Evolutionary conservation across 495 filamentous ascomycete genomes (phyloP).

Genomic region (Bacidia gigantensis): DNA sequence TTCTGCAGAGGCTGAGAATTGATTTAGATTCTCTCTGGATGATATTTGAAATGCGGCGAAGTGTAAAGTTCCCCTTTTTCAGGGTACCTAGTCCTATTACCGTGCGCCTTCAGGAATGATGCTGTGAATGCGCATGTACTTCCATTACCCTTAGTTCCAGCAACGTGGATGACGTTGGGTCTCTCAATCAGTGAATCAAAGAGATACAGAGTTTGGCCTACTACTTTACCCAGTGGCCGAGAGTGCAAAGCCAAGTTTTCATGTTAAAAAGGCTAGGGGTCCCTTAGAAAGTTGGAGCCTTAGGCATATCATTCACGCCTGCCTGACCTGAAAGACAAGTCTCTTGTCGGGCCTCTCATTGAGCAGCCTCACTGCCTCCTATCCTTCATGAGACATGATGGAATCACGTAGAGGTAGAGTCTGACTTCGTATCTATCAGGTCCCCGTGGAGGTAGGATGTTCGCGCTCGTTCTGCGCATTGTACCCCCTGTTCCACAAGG

Average conservation of each 20-base stretch:
- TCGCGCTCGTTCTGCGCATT: constrained; percentile 1
- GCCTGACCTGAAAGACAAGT: not conserved
- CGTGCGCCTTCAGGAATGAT: constrained; percentile 25
- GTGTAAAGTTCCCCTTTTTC: constrained; percentile 50
- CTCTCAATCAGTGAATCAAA: constrained; percentile 19
- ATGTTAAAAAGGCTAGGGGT: constrained; percentile 19
- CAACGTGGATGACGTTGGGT: constrained; percentile 33
- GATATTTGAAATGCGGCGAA: constrained; percentile 45
- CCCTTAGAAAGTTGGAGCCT: constrained; percentile 12
- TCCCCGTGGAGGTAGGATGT: not conserved
- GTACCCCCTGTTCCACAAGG: too few species aligned
- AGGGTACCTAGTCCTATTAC: constrained; percentile 22
- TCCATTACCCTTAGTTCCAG: constrained; percentile 40
- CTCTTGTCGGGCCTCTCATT: constrained; percentile 5
- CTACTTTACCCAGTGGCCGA: constrained; percentile 22
- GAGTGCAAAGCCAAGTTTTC: constrained; percentile 19
- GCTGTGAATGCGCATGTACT: constrained; percentile 36
- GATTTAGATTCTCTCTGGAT: constrained; percentile 53
- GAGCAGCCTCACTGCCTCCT: constrained; percentile 12
- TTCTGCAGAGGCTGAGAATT: constrained; percentile 36
- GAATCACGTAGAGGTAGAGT: not conserved
- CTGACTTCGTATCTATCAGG: constrained; percentile 1
- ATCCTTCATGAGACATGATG: not conserved
- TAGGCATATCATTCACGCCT: constrained; percentile 8
- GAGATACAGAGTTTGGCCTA: not conserved